Percentiles rank a stretch among this genome's conserved stretches.
Evolutionary conservation across 179 eudicot genomes (phyloP).

Genomic region (Drosera spatulata): DNA sequence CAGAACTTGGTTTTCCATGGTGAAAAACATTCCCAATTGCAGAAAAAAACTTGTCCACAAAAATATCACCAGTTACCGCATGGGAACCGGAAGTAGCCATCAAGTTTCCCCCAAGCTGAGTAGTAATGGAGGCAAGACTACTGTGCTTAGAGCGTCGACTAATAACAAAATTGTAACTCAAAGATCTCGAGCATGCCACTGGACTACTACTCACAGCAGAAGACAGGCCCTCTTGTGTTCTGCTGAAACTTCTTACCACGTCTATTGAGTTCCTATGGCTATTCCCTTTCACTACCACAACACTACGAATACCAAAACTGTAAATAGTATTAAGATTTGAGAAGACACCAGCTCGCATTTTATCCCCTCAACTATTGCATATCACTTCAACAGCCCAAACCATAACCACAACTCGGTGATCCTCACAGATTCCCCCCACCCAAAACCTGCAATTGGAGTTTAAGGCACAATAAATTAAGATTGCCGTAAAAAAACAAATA

Average conservation of each 20-base stretch:
- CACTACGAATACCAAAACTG: slow-evolving; percentile 14
- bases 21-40: slow-evolving; percentile 10
- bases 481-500: too few relatives aligned
- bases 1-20: slow-evolving; percentile 13
- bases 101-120: slow-evolving; percentile 4
- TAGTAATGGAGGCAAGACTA: background rate
- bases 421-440: too few relatives aligned
- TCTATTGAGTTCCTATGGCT: slow-evolving; percentile 6
- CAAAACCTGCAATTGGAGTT: too few relatives aligned
- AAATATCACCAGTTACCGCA: slow-evolving; percentile 19
- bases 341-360: slow-evolving; percentile 25
- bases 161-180: slow-evolving; percentile 1
- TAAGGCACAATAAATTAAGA: too few relatives aligned
- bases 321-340: slow-evolving; percentile 23
- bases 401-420: too few relatives aligned
- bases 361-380: slow-evolving; percentile 5
- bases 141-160: too few relatives aligned
- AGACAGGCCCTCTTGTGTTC: slow-evolving; percentile 1
- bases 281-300: slow-evolving; percentile 1
- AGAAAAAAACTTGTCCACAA: slow-evolving; percentile 9
- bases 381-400: too few relatives aligned
- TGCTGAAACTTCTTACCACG: slow-evolving; percentile 2
- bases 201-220: slow-evolving; percentile 5
- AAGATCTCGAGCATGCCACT: slow-evolving; percentile 2
- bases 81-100: slow-evolving; percentile 34